Base-by-base conservation (phyloP, 2,329 filamentous ascomycete species). In the Cercospora sp. region DNA sequence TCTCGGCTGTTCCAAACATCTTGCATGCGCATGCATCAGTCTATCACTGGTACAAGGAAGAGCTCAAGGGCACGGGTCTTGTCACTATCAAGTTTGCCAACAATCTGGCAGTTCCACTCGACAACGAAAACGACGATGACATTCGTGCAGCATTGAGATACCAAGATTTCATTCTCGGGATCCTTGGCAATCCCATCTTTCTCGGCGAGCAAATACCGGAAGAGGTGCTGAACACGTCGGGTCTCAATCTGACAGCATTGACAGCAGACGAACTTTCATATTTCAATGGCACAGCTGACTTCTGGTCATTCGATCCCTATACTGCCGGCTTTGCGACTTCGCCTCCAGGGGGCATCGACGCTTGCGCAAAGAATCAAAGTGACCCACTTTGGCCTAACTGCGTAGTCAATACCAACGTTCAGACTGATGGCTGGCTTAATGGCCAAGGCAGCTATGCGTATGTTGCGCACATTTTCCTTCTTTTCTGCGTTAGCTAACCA, bases 131-230 rank as follows among this genome's bases (percentile, higher is more conserved):
- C 36, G 67, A 79, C 4, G 78, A 75, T 0, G 82, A 86, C 60
- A 77, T 85, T 2, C 78, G 80, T 16, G 84, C 84, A 0, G 80
- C 79, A 2, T 76, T 82, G 20, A 81, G 83, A 64, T 85, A 82
- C 69, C 79, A 80, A 57, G 74, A 75, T 12, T 79, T 78, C 69
- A 81, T 83, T 51, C 76, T 87, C 0, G 84, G 81, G 1, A 81
- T 82, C 2, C 85, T 86, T 68, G 80, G 80, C n/a, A 85, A 86
- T 71, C 85, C 85, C 0, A 81, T 87, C 23, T 86, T 83, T 71
- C 79, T 87, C 8, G 75, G 75, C 28, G 82, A 84, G 2, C 72
- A 79, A 60, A 83, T 86, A 67, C 87, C 86, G 55, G 84, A 85
- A 0, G 79, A 80, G 20, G 79, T 78, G 16, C 80, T 82, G 65